Base-by-base conservation (phyloP, 2,329 filamentous ascomycete genomes). In the Penicillium freii region DNA sequence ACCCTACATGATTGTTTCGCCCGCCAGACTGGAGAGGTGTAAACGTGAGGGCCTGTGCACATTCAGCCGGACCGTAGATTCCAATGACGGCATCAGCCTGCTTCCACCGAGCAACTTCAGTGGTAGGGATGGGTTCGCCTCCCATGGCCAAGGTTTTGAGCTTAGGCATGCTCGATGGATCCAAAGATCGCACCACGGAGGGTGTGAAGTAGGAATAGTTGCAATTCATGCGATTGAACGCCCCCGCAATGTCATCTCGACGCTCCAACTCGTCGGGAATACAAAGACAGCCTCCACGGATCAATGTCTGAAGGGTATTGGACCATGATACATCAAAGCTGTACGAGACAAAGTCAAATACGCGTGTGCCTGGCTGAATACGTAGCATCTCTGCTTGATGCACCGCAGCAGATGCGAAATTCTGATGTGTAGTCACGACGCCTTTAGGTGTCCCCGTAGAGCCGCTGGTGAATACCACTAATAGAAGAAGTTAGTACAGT, bases 261-360 rank as follows among this genome's bases (percentile, higher is more conserved):
- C 51, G 34, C 5, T 54, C 42, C 10, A n/a, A 33, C 13, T 54
- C 51, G 5, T 5, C 5, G 4, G 51, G 51, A 33, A 54, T 54
- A n/a, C 51, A 54, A 5, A 54, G 25, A 19, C 43, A 54, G n/a
- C 34, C 43, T 23, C 51, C 51, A 9, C 29, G 7, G n/a, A 31
- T 47, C 5, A 54, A 25, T 13, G 43, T 39, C 11, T 54, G 43
- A 17, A 54, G 31, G 9, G 34, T 29, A 5, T 54, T 54, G 13
- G 34, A 54, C 51, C 51, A 54, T 10, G 43, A 21, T 3, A 47
- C 51, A 5, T 54, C 51, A 36, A 54, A 54, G 4, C 21, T 36
- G 9, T 54, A 54, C 7, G 51, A 54, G 10, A 40, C 23, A 48
- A 46, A 54, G n/a, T 54, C 51, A 15, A 47, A 39, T 15, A 54